Conservation (phyloP, 1,139 yeast species). For the Hyphopichia wangnamkhiaoensis region DNA sequence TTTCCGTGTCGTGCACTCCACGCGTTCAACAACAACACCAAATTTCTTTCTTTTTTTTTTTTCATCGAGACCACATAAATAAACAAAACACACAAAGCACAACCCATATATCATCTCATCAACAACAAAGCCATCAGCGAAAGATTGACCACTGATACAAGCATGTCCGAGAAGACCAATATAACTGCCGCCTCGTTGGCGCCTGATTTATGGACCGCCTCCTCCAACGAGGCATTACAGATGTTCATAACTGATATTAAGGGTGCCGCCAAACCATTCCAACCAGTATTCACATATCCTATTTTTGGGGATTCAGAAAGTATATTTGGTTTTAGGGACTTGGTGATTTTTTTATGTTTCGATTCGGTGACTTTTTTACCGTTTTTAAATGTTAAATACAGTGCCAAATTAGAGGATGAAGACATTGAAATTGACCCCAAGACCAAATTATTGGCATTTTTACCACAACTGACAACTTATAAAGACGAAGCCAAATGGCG, state of each 20-base stretch:
- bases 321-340: conserved; percentile 78
- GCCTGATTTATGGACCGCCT: conserved; percentile 68
- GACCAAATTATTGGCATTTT: conserved; percentile 50
- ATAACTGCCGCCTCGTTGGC: conserved; percentile 26
- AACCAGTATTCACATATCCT: conserved; percentile 86
- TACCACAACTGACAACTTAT: conserved; percentile 62
- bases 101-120: not conserved
- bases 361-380: conserved; percentile 49
- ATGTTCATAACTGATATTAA: conserved; percentile 54
- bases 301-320: conserved; percentile 90
- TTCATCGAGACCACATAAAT: not conserved
- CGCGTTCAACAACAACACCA: not conserved
- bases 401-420: conserved; percentile 50
- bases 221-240: conserved; percentile 65
- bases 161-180: conserved; percentile 3
- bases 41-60: not conserved
- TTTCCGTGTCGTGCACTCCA: no score
- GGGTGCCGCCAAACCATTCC: conserved; percentile 57
- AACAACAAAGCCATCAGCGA: no score
- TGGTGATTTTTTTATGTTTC: conserved; percentile 51
- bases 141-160: no score
- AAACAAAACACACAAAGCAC: not conserved
- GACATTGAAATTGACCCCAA: conserved; percentile 54
- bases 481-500: conserved; percentile 72
- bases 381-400: conserved; percentile 57